Conservation (phyloP, 2,329 filamentous ascomycete species). For the Phialophora verrucosa region DNA sequence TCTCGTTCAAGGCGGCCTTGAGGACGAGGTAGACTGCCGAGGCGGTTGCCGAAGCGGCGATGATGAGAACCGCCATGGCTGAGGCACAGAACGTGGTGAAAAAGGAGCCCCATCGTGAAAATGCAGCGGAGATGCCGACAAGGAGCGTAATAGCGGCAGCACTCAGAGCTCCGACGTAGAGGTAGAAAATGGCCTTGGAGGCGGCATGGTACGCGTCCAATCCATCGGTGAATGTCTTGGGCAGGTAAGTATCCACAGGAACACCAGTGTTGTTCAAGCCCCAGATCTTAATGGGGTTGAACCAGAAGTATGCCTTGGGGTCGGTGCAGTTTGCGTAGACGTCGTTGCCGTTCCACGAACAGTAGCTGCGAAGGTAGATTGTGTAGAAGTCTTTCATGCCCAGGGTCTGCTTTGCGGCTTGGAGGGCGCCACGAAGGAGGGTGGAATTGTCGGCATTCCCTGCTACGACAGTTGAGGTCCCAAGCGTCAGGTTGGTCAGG, state of each 20-base stretch:
- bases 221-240: constrained; percentile 68
- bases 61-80: constrained; percentile 61
- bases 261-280: constrained; percentile 60
- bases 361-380: constrained; percentile 87
- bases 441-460: constrained; percentile 46
- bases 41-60: constrained; percentile 72
- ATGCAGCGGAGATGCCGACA: constrained; percentile 81
- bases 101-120: constrained; percentile 80
- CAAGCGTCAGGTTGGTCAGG: constrained; percentile 64
- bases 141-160: constrained; percentile 74
- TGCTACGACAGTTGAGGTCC: constrained; percentile 48
- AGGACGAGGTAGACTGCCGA: constrained; percentile 76
- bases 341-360: constrained; percentile 64
- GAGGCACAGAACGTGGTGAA: constrained; percentile 77
- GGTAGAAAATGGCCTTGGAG: constrained; percentile 80
- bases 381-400: constrained; percentile 78
- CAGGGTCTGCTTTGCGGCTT: constrained; percentile 52
- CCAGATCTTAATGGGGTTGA: constrained; percentile 71
- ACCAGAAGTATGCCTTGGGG: constrained; percentile 76
- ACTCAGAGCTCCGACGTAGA: constrained; percentile 75
- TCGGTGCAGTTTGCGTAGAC: constrained; percentile 69
- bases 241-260: constrained; percentile 67
- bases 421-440: constrained; percentile 43
- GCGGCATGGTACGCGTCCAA: constrained; percentile 76
- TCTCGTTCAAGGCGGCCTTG: constrained; percentile 69